phyloP scores from a whole-genome alignment of 2,329 filamentous ascomycete species.

The Pseudocercospora musae region DNA sequence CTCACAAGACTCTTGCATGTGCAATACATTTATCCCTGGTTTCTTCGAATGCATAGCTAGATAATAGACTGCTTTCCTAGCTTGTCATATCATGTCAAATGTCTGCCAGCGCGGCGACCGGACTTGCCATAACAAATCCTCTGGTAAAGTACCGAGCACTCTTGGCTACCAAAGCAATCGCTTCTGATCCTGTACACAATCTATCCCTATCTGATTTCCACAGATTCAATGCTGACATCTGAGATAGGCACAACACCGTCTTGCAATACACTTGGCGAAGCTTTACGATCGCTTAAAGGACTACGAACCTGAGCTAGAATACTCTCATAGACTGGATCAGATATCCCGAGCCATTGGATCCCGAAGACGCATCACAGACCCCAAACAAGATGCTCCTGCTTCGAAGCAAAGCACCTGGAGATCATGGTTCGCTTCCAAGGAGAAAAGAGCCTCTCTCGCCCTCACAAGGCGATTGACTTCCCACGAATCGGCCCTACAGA shows the following conservation, averaged over 20 bases:
- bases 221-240: neutral
- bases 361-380: slow-evolving; percentile 24
- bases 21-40: neutral
- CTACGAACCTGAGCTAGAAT: slow-evolving; percentile 70
- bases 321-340: slow-evolving; percentile 62
- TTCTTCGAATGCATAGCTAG: neutral
- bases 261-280: slow-evolving; percentile 71
- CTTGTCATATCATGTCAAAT: slow-evolving; percentile 16
- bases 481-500: slow-evolving; percentile 67
- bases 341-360: slow-evolving; percentile 48
- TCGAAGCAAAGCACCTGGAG: slow-evolving; percentile 43
- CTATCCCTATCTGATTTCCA: slow-evolving; percentile 39
- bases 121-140: slow-evolving; percentile 60
- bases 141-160: slow-evolving; percentile 72
- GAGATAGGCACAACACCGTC: slow-evolving; percentile 28
- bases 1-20: neutral
- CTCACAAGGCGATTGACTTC: slow-evolving; percentile 66
- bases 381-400: slow-evolving; percentile 10
- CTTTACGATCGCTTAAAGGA: slow-evolving; percentile 73
- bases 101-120: slow-evolving; percentile 29
- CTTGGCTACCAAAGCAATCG: slow-evolving; percentile 62
- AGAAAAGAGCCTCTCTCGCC: slow-evolving; percentile 55
- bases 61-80: neutral
- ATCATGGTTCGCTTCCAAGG: slow-evolving; percentile 51
- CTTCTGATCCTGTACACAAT: slow-evolving; percentile 56